phyloP scores from a whole-genome alignment of 2,329 filamentous ascomycete genomes.

The Cladosporium sp. region DNA sequence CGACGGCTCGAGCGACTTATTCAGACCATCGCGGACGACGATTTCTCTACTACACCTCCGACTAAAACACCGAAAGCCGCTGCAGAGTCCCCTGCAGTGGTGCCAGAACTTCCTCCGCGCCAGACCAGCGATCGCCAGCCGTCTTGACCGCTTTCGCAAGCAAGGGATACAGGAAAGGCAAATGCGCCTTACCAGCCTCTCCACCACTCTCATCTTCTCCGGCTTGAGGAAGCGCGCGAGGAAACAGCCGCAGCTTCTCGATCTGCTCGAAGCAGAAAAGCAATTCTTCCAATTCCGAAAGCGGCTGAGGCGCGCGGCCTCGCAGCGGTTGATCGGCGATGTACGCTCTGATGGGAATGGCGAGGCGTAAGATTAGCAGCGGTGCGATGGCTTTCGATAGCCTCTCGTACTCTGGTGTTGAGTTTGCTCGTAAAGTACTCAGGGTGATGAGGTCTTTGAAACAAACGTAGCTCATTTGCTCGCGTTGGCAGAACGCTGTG shows the following conservation, averaged over 20 bases:
- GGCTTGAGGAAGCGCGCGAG: slow-evolving; percentile 35
- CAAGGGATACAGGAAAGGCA: slow-evolving; percentile 76
- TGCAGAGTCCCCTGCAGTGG: slow-evolving; percentile 39
- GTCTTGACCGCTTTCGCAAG: slow-evolving; percentile 60
- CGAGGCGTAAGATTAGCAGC: slow-evolving; percentile 75
- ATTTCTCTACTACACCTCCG: not conserved
- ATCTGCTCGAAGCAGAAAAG: slow-evolving; percentile 64
- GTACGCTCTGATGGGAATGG: slow-evolving; percentile 75
- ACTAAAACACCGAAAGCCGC: slow-evolving; percentile 7
- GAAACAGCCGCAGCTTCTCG: slow-evolving; percentile 63
- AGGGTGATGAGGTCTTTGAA: slow-evolving; percentile 63
- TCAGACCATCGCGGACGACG: not conserved
- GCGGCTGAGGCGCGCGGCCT: slow-evolving; percentile 81
- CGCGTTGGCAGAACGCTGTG: slow-evolving; percentile 58
- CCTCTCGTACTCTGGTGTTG: slow-evolving; percentile 41
- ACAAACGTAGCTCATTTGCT: slow-evolving; percentile 72
- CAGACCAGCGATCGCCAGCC: slow-evolving; percentile 56
- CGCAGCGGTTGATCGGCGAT: slow-evolving; percentile 87
- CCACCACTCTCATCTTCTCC: slow-evolving; percentile 25
- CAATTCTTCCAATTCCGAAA: slow-evolving; percentile 74
- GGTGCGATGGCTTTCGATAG: slow-evolving; percentile 74
- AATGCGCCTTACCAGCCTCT: slow-evolving; percentile 58
- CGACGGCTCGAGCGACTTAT: not conserved
- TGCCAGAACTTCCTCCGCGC: slow-evolving; percentile 46
- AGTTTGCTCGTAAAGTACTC: slow-evolving; percentile 12